These are phyloP conservation scores for Conringia planisiliqua DNA, from an alignment of 345 rosid species.

Conservation along the genomic window DNA sequence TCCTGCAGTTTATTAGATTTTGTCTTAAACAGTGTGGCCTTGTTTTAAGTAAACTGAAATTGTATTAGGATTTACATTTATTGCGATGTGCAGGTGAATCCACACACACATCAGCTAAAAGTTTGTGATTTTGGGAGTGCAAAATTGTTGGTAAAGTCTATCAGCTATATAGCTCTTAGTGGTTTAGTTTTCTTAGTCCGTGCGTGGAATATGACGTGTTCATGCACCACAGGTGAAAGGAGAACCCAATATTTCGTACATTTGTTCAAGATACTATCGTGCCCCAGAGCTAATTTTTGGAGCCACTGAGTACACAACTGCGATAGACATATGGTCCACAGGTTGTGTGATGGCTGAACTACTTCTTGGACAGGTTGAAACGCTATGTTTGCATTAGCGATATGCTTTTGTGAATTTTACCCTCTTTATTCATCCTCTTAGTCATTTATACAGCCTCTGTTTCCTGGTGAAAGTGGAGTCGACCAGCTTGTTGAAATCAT, in stretches of 20 bases:
- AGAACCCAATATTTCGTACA: slow-evolving; percentile 80
- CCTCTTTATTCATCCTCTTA: not conserved
- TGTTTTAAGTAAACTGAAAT: not conserved
- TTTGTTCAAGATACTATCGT: slow-evolving; percentile 78
- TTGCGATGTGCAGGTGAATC: slow-evolving; percentile 55
- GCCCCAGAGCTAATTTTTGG: slow-evolving; percentile 91
- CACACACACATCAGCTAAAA: slow-evolving; percentile 73
- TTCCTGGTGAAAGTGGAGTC: slow-evolving; percentile 90
- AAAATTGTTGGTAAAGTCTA: slow-evolving; percentile 60
- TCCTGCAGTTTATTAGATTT: not conserved
- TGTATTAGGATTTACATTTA: not conserved
- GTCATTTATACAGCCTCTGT: slow-evolving; percentile 50
- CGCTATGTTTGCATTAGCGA: not conserved
- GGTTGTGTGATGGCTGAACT: slow-evolving; percentile 91
- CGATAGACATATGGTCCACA: slow-evolving; percentile 83
- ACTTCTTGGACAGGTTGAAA: slow-evolving; percentile 67
- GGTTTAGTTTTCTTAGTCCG: not conserved
- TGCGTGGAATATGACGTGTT: slow-evolving; percentile 7
- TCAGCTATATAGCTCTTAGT: not conserved
- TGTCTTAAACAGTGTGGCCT: not conserved
- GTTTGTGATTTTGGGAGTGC: slow-evolving; percentile 92
- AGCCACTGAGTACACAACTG: slow-evolving; percentile 81
- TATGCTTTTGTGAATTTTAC: not conserved
- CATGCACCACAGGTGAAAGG: slow-evolving; percentile 58
- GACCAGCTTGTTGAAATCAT: slow-evolving; percentile 87